Base-by-base conservation (phyloP, 257 asterid species). In the Verbascum thapsus region DNA sequence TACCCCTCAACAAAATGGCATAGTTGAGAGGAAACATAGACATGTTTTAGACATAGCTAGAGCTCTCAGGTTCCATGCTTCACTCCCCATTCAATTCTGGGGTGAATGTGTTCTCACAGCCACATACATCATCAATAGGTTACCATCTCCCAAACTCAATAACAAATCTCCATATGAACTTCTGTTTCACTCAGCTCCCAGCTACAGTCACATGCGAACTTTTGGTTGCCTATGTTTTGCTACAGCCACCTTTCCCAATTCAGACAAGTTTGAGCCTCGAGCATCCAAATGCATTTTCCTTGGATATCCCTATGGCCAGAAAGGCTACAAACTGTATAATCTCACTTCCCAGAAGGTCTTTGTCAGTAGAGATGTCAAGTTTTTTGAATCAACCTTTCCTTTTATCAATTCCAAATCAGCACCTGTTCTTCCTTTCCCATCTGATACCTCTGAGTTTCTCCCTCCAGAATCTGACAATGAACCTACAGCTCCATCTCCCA, bases 1-100 rank as follows among this genome's bases (percentile, higher is more conserved):
- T 0, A 63, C 34, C 0, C 59, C 60, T 8, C 69, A 37, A 10
- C 59, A 63, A 7, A 63, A 63, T 18, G 18, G 26, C 3, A 3
- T 49, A 2, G 60, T 41, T 5, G 41, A 59, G 15, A 6, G 42
- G 5, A 59, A 59, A 41, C 53, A 59, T 7, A 38, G 43, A 19
- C 42, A 42, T 3, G 6, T 63, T 0, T 8, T 45, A 4, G 45
- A 61, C 30, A 18, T 61, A 3, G 34, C 55, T 6, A 26, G 45
- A 2, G 54, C 32, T 5, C 10, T 61, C 3, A 15, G 0, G 0
- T 56, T 56, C 10, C 47, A 56, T 26, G 37, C 62, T 0, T 0
- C 8, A 8, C n/a, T 56, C 1, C 43, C 45, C 4, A 15, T 45
- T 5, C 6, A 8, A 0, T 45, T 23, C 6, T 45, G 44, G 67